Base-by-base conservation (phyloP, 371 early-diverging fungal species). In the Mortierella sp. region DNA sequence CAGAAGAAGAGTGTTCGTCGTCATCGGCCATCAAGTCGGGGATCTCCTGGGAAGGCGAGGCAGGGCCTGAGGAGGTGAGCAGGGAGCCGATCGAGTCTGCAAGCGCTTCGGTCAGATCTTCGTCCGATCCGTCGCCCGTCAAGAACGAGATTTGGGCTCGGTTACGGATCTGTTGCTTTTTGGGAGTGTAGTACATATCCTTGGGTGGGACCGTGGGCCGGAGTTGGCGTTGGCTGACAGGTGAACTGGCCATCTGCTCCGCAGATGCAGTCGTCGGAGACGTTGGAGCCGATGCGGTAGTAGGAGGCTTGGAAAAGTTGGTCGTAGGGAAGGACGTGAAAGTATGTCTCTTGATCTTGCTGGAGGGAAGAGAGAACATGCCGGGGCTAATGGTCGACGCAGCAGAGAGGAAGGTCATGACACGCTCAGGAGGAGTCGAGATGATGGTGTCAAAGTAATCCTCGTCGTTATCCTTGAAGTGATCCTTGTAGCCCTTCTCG, bases 371-470 rank as follows among this genome's bases (percentile, higher is more conserved):
- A 8, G 83, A 83, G 55, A 83, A 83, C 83, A 83, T 83, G 75
- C 78, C 79, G 11, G 83, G 83, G 70, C 79, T 79, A 48, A 83
- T 83, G 27, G 84, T 77, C 55, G 77, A 74, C 1, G 74, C 80
- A 29, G 84, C 78, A 16, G 84, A 83, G 18, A 83, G 80, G 80
- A 83, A 83, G 18, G 79, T 76, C 48, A 71, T 68, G 29, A 83
- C 83, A 35, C 80, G 76, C 32, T 83, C 83, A 1, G 83, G 80
- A 21, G 83, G 83, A 0, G 83, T 80, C 49, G 60, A 77, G 55
- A 83, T 79, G 70, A 83, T 83, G 43, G 80, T 83, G 12, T 77
- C 48, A 75, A 83, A 83, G 60, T 73, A 78, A 46, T 83, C 83
- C 35, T 76, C 77, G 46, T 83, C 80, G 46, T 75, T 83, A 71